Percentiles rank a stretch among this genome's conserved stretches.
Evolutionary conservation across 768 basidiomycete genomes (phyloP).

Genomic region (Leucocoprinus leucothites): DNA sequence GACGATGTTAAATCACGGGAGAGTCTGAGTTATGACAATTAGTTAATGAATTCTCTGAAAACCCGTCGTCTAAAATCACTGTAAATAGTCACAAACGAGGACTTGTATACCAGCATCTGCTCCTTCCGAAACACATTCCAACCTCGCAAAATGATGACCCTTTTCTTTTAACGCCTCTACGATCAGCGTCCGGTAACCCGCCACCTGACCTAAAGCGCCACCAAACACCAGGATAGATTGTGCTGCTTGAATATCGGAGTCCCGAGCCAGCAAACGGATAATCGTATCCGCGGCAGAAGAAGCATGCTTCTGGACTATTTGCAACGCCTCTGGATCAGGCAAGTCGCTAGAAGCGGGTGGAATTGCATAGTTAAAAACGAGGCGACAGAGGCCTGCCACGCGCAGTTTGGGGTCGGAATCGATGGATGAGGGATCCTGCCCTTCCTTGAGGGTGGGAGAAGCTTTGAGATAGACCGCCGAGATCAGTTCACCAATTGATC

Average conservation of each 20-base stretch:
- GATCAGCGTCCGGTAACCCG: conserved; percentile 15
- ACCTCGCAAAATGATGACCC: conserved; percentile 16
- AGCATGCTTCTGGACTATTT: conserved; percentile 18
- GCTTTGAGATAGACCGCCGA: conserved; percentile 19
- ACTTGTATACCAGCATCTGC: conserved; percentile 11
- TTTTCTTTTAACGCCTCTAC: conserved; percentile 10
- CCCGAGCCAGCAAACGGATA: conserved; percentile 5
- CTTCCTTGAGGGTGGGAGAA: conserved; percentile 3
- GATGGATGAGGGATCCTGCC: conserved; percentile 14
- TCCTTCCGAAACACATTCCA: conserved; percentile 19
- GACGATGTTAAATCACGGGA: conserved; percentile 5
- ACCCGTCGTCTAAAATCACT: background rate
- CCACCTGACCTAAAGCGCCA: conserved; percentile 22
- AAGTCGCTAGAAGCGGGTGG: conserved; percentile 1
- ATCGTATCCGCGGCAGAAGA: conserved; percentile 16
- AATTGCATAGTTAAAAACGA: conserved; percentile 21
- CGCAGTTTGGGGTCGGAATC: conserved; percentile 23
- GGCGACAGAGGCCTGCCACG: conserved; percentile 20
- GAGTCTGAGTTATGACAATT: background rate
- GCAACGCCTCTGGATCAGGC: conserved; percentile 18
- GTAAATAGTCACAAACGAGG: conserved; percentile 6
- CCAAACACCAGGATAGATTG: conserved; percentile 21
- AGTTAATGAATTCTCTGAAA: too few relatives aligned
- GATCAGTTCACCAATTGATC: conserved; percentile 18
- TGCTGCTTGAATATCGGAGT: conserved; percentile 2